phyloP scores from a whole-genome alignment of 2,329 filamentous ascomycete species.

The Ophiostoma angusticollis region DNA sequence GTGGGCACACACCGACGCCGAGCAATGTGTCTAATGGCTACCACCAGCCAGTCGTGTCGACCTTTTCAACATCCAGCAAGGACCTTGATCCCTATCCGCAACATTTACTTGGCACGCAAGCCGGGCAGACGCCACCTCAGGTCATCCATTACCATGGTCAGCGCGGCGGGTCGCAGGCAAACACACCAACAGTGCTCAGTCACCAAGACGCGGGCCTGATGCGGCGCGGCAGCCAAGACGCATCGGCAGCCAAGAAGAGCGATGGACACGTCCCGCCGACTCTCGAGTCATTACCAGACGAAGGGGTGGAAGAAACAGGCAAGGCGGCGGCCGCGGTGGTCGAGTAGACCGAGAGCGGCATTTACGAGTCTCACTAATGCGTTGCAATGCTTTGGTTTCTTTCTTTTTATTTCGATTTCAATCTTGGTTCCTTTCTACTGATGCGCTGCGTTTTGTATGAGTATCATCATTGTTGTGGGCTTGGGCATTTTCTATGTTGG shows the following conservation, averaged over 20 bases:
- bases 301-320: constrained; percentile 21
- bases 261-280: constrained; percentile 25
- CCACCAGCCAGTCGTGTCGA: constrained; percentile 54
- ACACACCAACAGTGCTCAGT: constrained; percentile 45
- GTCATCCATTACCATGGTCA: constrained; percentile 57
- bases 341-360: background rate
- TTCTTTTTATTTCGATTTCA: constrained; percentile 1
- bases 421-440: background rate
- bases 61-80: constrained; percentile 58
- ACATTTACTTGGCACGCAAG: constrained; percentile 48
- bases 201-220: constrained; percentile 35
- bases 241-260: constrained; percentile 22
- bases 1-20: constrained; percentile 33
- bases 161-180: constrained; percentile 53
- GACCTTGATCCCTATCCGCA: constrained; percentile 57
- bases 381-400: no score
- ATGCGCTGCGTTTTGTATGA: background rate
- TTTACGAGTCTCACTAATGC: no score
- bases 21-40: constrained; percentile 46
- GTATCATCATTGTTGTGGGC: background rate
- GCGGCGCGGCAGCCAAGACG: constrained; percentile 37
- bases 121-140: constrained; percentile 50
- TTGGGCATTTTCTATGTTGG: background rate
- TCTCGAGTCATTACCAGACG: constrained; percentile 28
- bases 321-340: background rate